Evolutionary conservation across 257 asterid species (phyloP), one percentile per base, ranked within the genome.

Genomic region (Nicotiana tomentosiformis): DNA sequence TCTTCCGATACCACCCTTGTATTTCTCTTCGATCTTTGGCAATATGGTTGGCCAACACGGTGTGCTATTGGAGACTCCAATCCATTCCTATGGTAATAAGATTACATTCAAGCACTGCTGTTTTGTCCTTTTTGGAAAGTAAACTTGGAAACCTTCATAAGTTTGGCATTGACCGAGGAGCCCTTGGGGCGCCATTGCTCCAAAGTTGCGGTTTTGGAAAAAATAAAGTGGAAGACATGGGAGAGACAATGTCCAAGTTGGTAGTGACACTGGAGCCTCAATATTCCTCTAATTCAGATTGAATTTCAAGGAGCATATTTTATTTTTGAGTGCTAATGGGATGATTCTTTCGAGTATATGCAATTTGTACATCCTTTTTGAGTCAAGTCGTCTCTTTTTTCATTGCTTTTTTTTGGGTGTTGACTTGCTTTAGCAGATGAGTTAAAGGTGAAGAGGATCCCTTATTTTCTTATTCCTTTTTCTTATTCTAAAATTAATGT

Each of bases 81-180:
- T 96, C 99, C 33, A 69, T 96, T 81, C 99, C 99, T 32, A 86
- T 92, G 95, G 98, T 96, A 60, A 92, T 97, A 80, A 94, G 98
- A 84, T 86, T 96, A 58, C 94, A 98, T 62, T 96, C 99, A 8
- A 92, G 91, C 87, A 92, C 55, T 81, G 96, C 97, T 14, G 78
- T 96, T 69, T 84, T 96, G 87, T 20, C 99, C 98, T 0, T 88
- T 84, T 26, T 94, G 90, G 94, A 93, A 84, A 89, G 86, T 3
- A 87, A 91, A 77, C 77, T 96, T 86, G 87, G 58, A 62, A 91
- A 91, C 84, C 96, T 95, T 81, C 93, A 90, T 37, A 91, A 83
- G 86, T 84, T 89, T 83, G 97, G 98, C 16, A 86, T 90, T 58
- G 91, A 89, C 33, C 92, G 90, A 81, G 98, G 98, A 53, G 96